Conservation (phyloP, 306 rosid genomes). For the Potentilla sterilis region DNA sequence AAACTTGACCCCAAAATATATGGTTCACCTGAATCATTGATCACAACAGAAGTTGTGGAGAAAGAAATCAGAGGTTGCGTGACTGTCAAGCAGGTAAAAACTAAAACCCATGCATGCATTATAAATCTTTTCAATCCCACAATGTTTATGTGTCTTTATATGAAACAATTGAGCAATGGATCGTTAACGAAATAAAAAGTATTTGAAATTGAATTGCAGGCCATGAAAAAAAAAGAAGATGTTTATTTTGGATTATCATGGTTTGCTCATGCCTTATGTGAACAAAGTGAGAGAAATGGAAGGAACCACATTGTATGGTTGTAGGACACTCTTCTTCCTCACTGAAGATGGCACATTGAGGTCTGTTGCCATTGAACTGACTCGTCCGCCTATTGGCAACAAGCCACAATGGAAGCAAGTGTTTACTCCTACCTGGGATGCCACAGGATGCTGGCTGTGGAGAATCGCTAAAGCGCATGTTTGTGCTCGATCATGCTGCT, state of each 20-base stretch:
- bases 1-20: slow-evolving; percentile 38
- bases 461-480: slow-evolving; percentile 38
- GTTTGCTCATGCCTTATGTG: slow-evolving; percentile 33
- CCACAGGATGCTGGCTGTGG: slow-evolving; percentile 37
- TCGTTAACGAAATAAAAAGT: not conserved
- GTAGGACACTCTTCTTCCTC: slow-evolving; percentile 37
- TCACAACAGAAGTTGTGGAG: slow-evolving; percentile 30
- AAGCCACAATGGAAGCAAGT: slow-evolving; percentile 39
- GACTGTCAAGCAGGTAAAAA: slow-evolving; percentile 40
- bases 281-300: slow-evolving; percentile 32
- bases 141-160: no score
- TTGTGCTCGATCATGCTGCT: slow-evolving; percentile 35
- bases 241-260: slow-evolving; percentile 36
- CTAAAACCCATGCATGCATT: no score
- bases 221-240: slow-evolving; percentile 29
- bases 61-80: slow-evolving; percentile 32
- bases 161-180: no score
- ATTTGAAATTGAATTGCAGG: slow-evolving; percentile 23
- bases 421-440: slow-evolving; percentile 29
- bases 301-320: slow-evolving; percentile 37
- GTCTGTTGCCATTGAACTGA: slow-evolving; percentile 37
- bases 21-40: slow-evolving; percentile 39
- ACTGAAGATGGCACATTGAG: slow-evolving; percentile 27
- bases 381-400: slow-evolving; percentile 27
- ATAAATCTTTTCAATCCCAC: no score